Evolutionary conservation across 257 asterid species (phyloP).

Genomic region (Solanum ossicruentum): DNA sequence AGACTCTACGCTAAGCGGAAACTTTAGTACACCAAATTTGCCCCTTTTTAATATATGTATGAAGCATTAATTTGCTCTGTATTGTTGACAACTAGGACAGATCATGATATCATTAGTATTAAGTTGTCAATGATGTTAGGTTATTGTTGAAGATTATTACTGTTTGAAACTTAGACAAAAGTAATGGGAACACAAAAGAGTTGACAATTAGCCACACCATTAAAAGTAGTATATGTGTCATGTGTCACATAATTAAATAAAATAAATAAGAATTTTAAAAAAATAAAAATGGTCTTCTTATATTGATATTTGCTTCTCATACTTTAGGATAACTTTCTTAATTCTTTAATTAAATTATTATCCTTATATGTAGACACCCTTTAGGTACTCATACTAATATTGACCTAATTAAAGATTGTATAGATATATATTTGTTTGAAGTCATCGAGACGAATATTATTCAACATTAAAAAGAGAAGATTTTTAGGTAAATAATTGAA

Average conservation of each 20-base stretch:
- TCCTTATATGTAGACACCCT: background rate
- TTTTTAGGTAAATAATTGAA: accelerated
- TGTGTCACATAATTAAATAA: background rate
- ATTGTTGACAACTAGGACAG: background rate
- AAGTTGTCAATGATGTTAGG: constrained; percentile 1
- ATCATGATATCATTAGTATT: background rate
- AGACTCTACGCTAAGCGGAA: too few species aligned
- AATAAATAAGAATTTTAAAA: background rate
- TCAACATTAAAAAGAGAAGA: accelerated
- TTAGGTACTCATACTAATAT: background rate
- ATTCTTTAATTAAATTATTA: background rate
- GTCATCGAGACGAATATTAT: too few species aligned
- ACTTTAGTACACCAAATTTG: too few species aligned
- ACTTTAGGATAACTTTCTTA: background rate
- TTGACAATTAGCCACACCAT: background rate
- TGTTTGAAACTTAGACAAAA: background rate
- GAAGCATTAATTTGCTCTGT: background rate
- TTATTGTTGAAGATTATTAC: background rate
- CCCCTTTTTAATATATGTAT: background rate
- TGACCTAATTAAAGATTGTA: background rate
- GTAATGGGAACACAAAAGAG: background rate
- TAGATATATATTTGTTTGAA: too few species aligned
- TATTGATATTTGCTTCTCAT: background rate
- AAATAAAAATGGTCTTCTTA: background rate
- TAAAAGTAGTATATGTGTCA: background rate